phyloP scores from a whole-genome alignment of 2,329 filamentous ascomycete genomes.

The Simplicillium aogashimaense region DNA sequence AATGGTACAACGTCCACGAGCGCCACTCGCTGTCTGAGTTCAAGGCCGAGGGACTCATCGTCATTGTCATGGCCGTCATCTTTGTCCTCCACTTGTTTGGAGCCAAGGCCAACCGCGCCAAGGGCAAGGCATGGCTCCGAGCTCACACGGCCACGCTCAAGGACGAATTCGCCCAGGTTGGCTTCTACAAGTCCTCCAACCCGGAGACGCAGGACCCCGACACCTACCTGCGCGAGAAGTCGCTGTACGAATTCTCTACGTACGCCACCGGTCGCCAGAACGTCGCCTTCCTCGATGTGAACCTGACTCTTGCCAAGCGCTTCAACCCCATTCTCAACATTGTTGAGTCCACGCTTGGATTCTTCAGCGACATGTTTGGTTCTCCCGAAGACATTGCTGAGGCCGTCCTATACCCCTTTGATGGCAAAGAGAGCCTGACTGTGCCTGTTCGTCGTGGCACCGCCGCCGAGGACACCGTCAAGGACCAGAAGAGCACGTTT shows the following conservation, averaged over 20 bases:
- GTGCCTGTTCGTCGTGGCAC: constrained; percentile 56
- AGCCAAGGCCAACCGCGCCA: constrained; percentile 66
- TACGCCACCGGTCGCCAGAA: constrained; percentile 93
- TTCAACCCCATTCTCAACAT: constrained; percentile 64
- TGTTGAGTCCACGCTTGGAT: constrained; percentile 57
- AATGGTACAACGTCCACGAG: constrained; percentile 97
- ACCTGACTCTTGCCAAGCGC: constrained; percentile 70
- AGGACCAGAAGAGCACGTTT: constrained; percentile 58
- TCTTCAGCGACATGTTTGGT: constrained; percentile 71
- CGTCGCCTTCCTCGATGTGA: constrained; percentile 80
- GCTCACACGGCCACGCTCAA: constrained; percentile 63
- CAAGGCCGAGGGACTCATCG: constrained; percentile 73
- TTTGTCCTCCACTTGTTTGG: constrained; percentile 75
- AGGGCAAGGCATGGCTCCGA: constrained; percentile 71
- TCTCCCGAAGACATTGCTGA: constrained; percentile 64
- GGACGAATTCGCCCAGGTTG: constrained; percentile 79
- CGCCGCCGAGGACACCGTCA: constrained; percentile 35
- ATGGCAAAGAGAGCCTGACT: constrained; percentile 76
- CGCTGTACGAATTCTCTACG: constrained; percentile 72
- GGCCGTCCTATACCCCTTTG: constrained; percentile 76
- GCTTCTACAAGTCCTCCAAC: constrained; percentile 54
- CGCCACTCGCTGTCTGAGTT: constrained; percentile 78
- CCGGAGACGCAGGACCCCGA: constrained; percentile 32
- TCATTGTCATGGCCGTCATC: constrained; percentile 64
- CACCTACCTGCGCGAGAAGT: constrained; percentile 69